Evolutionary conservation across 164 flowering plant genomes (phyloP).

Genomic region (Vitis labrusca): DNA sequence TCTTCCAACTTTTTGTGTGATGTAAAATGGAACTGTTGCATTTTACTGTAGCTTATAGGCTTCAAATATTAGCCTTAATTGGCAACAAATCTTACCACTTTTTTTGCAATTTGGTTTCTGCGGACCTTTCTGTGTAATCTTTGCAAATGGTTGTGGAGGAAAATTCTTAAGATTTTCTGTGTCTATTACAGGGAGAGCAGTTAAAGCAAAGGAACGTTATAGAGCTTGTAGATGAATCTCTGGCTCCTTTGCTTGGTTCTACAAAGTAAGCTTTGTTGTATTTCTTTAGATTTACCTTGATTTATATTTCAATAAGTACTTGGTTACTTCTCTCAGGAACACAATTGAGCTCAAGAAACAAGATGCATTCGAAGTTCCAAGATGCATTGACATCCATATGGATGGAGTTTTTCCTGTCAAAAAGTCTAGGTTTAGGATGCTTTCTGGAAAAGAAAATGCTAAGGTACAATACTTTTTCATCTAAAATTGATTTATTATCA

Average conservation of each 20-base stretch:
- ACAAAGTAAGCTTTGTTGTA: constrained; percentile 28
- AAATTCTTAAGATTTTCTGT: background rate
- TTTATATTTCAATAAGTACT: constrained; percentile 5
- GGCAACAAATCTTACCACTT: too few relatives aligned
- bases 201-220: constrained; percentile 47
- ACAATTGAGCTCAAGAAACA: constrained; percentile 42
- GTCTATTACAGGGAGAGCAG: constrained; percentile 63
- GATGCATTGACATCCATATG: constrained; percentile 72
- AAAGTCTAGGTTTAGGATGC: constrained; percentile 59
- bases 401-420: constrained; percentile 72
- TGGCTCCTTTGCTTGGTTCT: constrained; percentile 24
- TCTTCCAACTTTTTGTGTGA: too few relatives aligned
- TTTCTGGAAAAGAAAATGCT: constrained; percentile 50
- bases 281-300: background rate
- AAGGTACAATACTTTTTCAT: constrained; percentile 48
- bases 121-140: too few relatives aligned
- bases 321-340: constrained; percentile 20
- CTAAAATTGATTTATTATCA: background rate
- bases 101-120: too few relatives aligned
- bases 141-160: background rate
- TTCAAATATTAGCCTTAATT: too few relatives aligned
- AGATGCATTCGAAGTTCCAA: constrained; percentile 48
- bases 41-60: too few relatives aligned
- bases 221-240: constrained; percentile 46
- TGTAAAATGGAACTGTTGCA: too few relatives aligned